A percentile compares a stretch with the other conserved stretches of the same genome.
These are phyloP conservation scores for Coprinopsis strossmayeri DNA, from an alignment of 768 basidiomycete species.

Conservation along the genomic window DNA sequence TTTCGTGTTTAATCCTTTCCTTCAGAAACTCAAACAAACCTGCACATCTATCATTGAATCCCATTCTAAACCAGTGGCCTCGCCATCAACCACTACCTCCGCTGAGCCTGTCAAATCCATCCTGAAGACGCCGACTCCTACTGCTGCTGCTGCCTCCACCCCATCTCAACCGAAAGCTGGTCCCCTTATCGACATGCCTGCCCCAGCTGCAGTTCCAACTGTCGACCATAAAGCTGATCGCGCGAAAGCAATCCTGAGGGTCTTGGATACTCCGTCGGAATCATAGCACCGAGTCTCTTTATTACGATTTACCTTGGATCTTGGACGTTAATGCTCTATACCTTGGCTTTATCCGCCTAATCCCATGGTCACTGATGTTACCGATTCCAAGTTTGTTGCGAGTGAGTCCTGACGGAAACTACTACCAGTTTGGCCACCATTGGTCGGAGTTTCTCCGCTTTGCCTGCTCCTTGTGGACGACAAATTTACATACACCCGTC, in stretches of 20 bases:
- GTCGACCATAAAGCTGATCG: not conserved
- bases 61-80: not conserved
- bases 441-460: too few species aligned
- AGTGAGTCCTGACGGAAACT: too few species aligned
- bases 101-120: not conserved
- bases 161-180: conserved; percentile 1
- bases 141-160: not conserved
- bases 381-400: too few species aligned
- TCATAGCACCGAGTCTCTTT: too few species aligned
- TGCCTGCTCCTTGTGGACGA: too few species aligned
- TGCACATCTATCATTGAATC: not conserved
- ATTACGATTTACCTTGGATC: too few species aligned
- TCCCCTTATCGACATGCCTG: not conserved
- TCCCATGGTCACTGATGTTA: too few species aligned
- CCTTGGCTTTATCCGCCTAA: too few species aligned
- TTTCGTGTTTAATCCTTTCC: not conserved
- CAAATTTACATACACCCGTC: too few species aligned
- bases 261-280: not conserved
- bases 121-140: not conserved
- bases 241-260: not conserved
- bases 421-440: too few species aligned
- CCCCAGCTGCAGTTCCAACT: not conserved
- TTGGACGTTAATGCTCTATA: too few species aligned
- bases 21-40: conserved; percentile 4
- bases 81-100: not conserved